phyloP scores from a whole-genome alignment of 768 basidiomycete species.

The Hygrocybe coccinea region DNA sequence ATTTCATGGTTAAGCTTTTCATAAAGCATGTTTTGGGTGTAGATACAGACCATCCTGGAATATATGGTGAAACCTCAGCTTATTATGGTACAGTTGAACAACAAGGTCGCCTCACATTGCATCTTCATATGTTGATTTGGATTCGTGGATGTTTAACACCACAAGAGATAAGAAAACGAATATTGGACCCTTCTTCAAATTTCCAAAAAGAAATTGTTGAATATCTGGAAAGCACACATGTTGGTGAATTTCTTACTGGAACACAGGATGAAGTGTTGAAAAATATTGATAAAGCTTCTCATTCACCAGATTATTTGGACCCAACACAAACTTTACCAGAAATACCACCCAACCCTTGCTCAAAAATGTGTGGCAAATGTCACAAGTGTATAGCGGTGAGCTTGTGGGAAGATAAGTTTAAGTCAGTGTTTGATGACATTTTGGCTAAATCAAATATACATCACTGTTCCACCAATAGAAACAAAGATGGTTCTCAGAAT shows the following conservation, averaged over 20 bases:
- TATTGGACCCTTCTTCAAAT: constrained; percentile 18
- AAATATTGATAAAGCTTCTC: constrained; percentile 3
- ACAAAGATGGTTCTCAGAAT: constrained; percentile 14
- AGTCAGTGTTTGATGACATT: constrained; percentile 23
- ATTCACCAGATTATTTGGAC: constrained; percentile 8
- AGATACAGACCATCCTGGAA: constrained; percentile 12
- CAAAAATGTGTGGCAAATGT: constrained; percentile 7
- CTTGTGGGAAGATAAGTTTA: constrained; percentile 18
- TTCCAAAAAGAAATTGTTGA: constrained; percentile 18
- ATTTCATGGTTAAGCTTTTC: constrained; percentile 21
- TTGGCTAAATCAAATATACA: constrained; percentile 28
- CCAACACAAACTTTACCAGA: constrained; percentile 22
- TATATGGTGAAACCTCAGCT: constrained; percentile 27
- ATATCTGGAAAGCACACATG: constrained; percentile 22
- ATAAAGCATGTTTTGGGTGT: constrained; percentile 23
- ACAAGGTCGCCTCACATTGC: constrained; percentile 34
- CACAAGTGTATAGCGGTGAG: background rate
- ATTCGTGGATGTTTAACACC: constrained; percentile 26
- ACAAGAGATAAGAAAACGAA: constrained; percentile 28
- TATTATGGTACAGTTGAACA: constrained; percentile 34
- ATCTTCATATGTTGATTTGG: constrained; percentile 38
- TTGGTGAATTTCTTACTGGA: constrained; percentile 30
- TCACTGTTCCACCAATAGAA: constrained; percentile 16
- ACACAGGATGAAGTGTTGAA: constrained; percentile 20
- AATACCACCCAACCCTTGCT: constrained; percentile 17